Percentiles rank a stretch among this genome's conserved stretches.
These are phyloP conservation scores for Avicennia marina DNA, from an alignment of 257 asterid species.

Conservation along the genomic window DNA sequence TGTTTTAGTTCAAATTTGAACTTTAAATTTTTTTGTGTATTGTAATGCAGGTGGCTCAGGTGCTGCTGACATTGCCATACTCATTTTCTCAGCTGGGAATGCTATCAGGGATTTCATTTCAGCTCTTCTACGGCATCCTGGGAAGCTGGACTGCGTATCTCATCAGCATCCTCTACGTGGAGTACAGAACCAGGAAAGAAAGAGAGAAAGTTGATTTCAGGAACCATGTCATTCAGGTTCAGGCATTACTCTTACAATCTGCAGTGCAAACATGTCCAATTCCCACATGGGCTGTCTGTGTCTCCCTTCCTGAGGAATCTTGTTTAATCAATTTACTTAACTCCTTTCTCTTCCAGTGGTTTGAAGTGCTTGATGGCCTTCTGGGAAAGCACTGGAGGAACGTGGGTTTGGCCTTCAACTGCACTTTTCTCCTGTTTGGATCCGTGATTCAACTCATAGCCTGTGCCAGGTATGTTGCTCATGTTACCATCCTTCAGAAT, in stretches of 20 bases:
- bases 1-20: not conserved
- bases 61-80: slow-evolving; percentile 34
- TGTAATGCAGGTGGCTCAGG: slow-evolving; percentile 34
- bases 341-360: slow-evolving; percentile 21
- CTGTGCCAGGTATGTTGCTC: slow-evolving; percentile 33
- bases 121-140: slow-evolving; percentile 35
- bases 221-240: slow-evolving; percentile 42
- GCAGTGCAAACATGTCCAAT: no score
- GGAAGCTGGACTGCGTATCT: slow-evolving; percentile 44
- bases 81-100: slow-evolving; percentile 40
- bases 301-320: no score
- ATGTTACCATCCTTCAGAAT: no score
- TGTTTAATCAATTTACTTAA: no score
- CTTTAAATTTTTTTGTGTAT: not conserved
- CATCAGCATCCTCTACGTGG: slow-evolving; percentile 33
- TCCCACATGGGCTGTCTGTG: no score
- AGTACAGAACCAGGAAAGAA: slow-evolving; percentile 38
- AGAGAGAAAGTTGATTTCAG: slow-evolving; percentile 38
- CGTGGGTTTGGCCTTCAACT: slow-evolving; percentile 39
- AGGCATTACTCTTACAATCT: not conserved
- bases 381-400: slow-evolving; percentile 50
- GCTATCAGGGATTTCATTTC: slow-evolving; percentile 33
- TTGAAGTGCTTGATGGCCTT: slow-evolving; percentile 50
- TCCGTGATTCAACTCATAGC: slow-evolving; percentile 52
- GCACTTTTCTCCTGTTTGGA: slow-evolving; percentile 47